A percentile compares a stretch with the other conserved stretches of the same genome.
Conservation (phyloP, 164 flowering plant species). For the Platanus orientalis region DNA sequence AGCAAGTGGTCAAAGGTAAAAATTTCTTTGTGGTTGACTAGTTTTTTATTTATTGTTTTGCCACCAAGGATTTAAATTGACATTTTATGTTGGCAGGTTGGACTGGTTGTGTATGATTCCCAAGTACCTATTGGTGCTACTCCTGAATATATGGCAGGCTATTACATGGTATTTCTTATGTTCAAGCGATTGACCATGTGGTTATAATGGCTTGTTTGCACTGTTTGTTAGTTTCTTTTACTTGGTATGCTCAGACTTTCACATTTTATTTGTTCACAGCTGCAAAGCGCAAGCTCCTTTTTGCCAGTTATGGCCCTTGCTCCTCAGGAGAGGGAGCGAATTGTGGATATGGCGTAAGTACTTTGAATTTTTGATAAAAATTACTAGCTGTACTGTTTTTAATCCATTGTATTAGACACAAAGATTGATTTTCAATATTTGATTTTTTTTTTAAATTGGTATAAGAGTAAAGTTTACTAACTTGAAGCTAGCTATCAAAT, state of each 20-base stretch:
- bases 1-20: constrained; percentile 99
- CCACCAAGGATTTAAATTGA: not conserved
- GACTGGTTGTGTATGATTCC: constrained; percentile 89
- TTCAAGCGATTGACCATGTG: not conserved
- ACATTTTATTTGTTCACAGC: constrained; percentile 35
- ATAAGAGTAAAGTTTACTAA: too few species aligned
- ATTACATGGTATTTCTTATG: constrained; percentile 63
- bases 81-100: constrained; percentile 56
- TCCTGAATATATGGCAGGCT: constrained; percentile 99
- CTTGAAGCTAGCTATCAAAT: too few species aligned
- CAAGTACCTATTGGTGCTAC: constrained; percentile 99
- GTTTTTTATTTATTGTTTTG: not conserved
- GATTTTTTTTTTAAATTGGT: too few species aligned
- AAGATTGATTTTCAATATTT: too few species aligned
- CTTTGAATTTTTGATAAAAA: too few species aligned
- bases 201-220: not conserved
- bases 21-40: not conserved
- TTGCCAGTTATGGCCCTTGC: constrained; percentile 99
- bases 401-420: too few species aligned
- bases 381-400: too few species aligned
- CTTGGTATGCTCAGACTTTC: not conserved
- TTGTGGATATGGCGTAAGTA: constrained; percentile 97
- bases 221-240: not conserved
- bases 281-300: constrained; percentile 96
- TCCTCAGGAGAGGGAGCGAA: constrained; percentile 85